Evolutionary conservation across 352 stramenopile species (phyloP), one percentile per base, ranked within the genome.

Genomic region (Pythium vanterpoolii): DNA sequence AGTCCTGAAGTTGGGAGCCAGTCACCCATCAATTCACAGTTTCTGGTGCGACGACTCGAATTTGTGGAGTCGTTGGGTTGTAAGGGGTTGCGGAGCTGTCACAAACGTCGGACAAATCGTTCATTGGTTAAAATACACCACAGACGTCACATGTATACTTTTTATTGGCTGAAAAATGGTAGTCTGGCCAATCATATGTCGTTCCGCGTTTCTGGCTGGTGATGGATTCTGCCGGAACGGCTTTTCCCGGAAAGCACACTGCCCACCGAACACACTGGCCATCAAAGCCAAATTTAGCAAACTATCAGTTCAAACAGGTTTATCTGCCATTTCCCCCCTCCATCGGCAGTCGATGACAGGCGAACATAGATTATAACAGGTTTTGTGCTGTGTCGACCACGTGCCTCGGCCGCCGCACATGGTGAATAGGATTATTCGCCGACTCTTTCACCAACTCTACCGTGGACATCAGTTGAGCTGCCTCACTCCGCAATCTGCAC

Each of bases 221-320:
- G 52, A 51, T 60, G 52, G 52, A 60, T 60, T 60, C 40, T 51
- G 38, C 45, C 38, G 1, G 27, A 49, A 42, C 34, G 34, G 34
- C 34, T n/a, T 42, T 60, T 51, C 52, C 18, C 34, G 16, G 52
- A 60, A 60, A 44, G 52, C 52, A 49, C 39, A 16, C 33, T 43
- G 40, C 38, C 19, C 19, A 43, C 39, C 30, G 38, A 43, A 60
- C 38, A 26, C 38, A 13, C 27, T 13, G 11, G 5, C 24, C 8
- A 19, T 44, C 52, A 60, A 39, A 24, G 28, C 30, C 48, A 64
- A 58, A 59, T 58, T 64, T 64, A 64, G 40, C 21, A 40, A 9
- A 16, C 23, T 64, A 64, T 64, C 5, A 0, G 10, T 43, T 58
- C 8, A 6, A 30, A 57, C 2, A 64, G 48, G 19, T 51, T 40